These are phyloP conservation scores for Podospora comata DNA, from an alignment of 495 filamentous ascomycete genomes.

Conservation along the genomic window DNA sequence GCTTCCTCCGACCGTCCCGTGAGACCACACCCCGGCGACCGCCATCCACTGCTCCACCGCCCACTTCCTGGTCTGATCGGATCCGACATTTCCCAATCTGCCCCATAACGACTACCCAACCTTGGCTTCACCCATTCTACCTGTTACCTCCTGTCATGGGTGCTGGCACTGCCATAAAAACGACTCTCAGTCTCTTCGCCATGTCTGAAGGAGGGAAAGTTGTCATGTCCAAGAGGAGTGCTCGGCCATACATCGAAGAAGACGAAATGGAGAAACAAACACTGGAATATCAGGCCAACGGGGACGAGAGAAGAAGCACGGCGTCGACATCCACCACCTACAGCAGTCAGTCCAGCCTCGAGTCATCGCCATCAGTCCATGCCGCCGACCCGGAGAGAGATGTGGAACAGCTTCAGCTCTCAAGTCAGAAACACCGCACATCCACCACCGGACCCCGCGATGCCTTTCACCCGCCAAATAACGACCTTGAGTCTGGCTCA, in stretches of 20 bases:
- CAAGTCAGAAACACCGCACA: not conserved
- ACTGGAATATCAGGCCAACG: constrained; percentile 9
- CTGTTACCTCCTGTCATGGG: not conserved
- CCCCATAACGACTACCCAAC: not conserved
- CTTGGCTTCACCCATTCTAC: not conserved
- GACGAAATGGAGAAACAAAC: constrained; percentile 22
- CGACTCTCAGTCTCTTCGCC: not conserved
- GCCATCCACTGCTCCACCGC: not conserved
- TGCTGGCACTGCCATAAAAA: not conserved
- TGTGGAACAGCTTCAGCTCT: constrained; percentile 4
- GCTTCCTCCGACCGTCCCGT: constrained; percentile 1
- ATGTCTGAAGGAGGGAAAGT: constrained; percentile 23
- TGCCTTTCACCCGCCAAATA: constrained; percentile 16
- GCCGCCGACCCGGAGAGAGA: constrained; percentile 6
- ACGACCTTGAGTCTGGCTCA: not conserved
- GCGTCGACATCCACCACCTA: constrained; percentile 18
- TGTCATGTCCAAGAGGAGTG: constrained; percentile 30
- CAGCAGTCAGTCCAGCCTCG: constrained; percentile 22
- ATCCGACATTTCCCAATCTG: not conserved
- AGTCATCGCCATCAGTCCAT: constrained; percentile 20
- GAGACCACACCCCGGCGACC: constrained; percentile 2
- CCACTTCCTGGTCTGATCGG: not conserved
- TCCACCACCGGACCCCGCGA: constrained; percentile 7
- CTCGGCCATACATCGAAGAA: constrained; percentile 25
- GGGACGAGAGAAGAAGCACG: constrained; percentile 13